Percentiles rank a stretch among this genome's conserved stretches.
Conservation (phyloP, 2,329 filamentous ascomycete genomes). For the Phyllosticta citriasiana region DNA sequence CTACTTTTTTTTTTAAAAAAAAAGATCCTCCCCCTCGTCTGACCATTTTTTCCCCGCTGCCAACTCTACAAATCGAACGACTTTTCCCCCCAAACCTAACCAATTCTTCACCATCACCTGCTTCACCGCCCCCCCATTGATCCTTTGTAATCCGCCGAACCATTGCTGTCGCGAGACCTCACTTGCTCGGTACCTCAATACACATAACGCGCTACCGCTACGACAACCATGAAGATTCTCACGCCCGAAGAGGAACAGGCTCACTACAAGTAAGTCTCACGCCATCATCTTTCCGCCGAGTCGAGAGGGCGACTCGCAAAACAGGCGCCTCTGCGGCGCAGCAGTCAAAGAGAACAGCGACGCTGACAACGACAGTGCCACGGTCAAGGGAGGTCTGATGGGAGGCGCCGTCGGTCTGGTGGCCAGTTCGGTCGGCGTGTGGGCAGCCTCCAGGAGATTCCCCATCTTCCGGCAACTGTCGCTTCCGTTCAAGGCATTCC, state of each 20-base stretch:
- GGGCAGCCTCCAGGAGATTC: constrained; percentile 60
- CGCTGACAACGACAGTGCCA: constrained; percentile 39
- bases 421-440: constrained; percentile 57
- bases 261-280: constrained; percentile 57
- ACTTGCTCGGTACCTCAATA: not conserved
- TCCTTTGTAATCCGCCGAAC: not conserved
- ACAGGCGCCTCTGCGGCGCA: not conserved
- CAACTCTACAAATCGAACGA: not conserved
- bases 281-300: constrained; percentile 12
- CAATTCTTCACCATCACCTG: not conserved
- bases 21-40: not conserved
- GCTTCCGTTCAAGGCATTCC: constrained; percentile 81
- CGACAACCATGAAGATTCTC: constrained; percentile 74
- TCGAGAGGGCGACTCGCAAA: not conserved
- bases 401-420: constrained; percentile 62
- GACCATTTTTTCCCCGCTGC: not conserved
- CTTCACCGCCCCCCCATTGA: not conserved
- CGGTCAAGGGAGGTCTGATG: constrained; percentile 67
- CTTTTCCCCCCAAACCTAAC: not conserved
- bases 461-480: constrained; percentile 72
- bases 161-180: not conserved
- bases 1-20: not conserved
- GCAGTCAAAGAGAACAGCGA: not conserved
- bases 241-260: constrained; percentile 84
- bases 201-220: not conserved